Evolutionary conservation across 2,329 filamentous ascomycete genomes (phyloP), one percentile per base, ranked within the genome.

Genomic region (Thelonectria discophora): DNA sequence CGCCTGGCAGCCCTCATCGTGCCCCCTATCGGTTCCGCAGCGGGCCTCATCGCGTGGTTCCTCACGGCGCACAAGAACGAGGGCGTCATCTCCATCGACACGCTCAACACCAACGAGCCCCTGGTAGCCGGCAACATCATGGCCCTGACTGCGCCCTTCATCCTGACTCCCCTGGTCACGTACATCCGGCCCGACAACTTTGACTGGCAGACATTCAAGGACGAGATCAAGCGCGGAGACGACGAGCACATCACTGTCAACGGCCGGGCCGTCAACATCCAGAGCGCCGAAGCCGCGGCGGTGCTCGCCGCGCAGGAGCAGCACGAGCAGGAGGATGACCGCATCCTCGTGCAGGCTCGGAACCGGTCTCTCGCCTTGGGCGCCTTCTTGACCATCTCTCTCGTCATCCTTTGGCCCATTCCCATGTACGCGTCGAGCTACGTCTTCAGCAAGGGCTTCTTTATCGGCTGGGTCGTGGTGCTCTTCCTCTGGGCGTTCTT

Each of bases 21-120:
- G 0, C 89, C 90, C 0, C 81, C 86, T 1, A 79, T 91, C 2
- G 89, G 89, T 10, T 82, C 91, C 3, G 78, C 77, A 15, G 86
- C 86, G 66, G 86, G 88, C 3, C 77, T 92, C n/a, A 87, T 88
- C 63, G 88, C 88, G 27, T 92, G 90, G 90, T 82, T 92, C 6
- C 88, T 91, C 2, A 91, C 88, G 0, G 83, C 89, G 7, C 55
- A 62, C 21, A 58, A 57, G 18, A 60, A 60, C 5, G 52, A 56
- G 13, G 52, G 58, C 8, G 34, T 32, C 9, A 56, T 60, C 18
- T 56, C 47, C 2, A 56, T 60, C 15, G 58, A 39, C 15, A 47
- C 51, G 3, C 58, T 60, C 5, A 55, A 39, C 47, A 55, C 58
- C 0, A 60, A 60, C 17, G 52, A 55, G 40, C 58, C 58, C 1